These are phyloP conservation scores for Coemansia sp. DNA, from an alignment of 192 early-diverging fungal genomes.

Conservation along the genomic window DNA sequence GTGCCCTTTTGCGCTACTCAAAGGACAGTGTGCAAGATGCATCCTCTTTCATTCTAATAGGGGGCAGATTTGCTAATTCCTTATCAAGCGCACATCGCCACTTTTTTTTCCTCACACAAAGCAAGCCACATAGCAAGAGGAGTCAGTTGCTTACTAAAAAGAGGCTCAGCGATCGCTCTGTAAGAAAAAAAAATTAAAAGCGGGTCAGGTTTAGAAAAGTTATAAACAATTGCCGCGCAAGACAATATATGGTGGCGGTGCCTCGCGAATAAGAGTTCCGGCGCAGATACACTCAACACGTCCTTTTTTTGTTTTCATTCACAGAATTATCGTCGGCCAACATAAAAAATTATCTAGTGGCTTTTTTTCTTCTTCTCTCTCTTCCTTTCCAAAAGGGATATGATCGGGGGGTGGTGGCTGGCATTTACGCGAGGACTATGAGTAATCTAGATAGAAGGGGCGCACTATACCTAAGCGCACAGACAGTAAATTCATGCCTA, in stretches of 20 bases:
- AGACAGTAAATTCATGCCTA: background rate
- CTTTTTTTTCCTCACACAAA: background rate
- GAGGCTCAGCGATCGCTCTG: background rate
- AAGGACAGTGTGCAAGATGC: no score
- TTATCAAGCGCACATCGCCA: background rate
- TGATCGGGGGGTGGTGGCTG: conserved; percentile 1
- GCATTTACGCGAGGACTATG: background rate
- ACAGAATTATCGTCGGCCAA: background rate
- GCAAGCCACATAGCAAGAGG: background rate
- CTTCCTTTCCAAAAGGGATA: background rate
- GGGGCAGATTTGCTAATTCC: background rate
- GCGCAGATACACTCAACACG: background rate
- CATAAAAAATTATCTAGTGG: background rate
- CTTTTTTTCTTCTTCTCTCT: background rate
- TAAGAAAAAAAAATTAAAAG: background rate
- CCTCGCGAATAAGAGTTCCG: background rate
- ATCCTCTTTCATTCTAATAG: no score
- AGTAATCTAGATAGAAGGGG: background rate
- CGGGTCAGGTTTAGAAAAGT: background rate
- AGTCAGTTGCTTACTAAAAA: background rate
- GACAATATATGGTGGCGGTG: background rate
- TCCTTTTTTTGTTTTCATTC: background rate
- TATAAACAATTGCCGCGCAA: background rate
- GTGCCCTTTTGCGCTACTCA: no score
- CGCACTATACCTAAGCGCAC: background rate